phyloP scores from a whole-genome alignment of 768 basidiomycete species.

The Albatrellus ellisii region DNA sequence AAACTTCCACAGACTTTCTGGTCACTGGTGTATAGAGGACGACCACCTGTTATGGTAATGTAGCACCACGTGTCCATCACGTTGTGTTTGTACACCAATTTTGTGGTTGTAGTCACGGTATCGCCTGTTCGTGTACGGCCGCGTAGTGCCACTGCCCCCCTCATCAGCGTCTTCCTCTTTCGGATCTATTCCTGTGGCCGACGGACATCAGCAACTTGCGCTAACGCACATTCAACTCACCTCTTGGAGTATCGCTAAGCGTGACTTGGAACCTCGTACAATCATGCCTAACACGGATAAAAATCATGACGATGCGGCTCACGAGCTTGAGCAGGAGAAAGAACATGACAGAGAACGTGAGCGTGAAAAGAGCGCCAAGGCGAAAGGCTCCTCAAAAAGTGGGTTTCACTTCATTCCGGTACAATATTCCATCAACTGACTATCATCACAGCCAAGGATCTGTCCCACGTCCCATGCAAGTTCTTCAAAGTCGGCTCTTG shows the following conservation, averaged over 20 bases:
- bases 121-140: too few species aligned
- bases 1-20: too few species aligned
- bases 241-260: neutral
- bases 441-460: conserved; percentile 51
- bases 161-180: conserved; percentile 2
- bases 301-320: conserved; percentile 11
- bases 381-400: conserved; percentile 17
- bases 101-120: too few species aligned
- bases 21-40: too few species aligned
- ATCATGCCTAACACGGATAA: conserved; percentile 15
- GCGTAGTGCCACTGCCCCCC: conserved; percentile 4
- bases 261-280: neutral
- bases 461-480: conserved; percentile 95
- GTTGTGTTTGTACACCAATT: too few species aligned
- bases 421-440: conserved; percentile 4
- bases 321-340: conserved; percentile 12
- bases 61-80: too few species aligned
- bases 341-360: conserved; percentile 13
- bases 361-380: conserved; percentile 14
- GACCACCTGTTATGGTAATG: too few species aligned
- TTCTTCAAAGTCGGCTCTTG: conserved; percentile 93
- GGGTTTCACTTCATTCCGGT: conserved; percentile 1
- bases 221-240: neutral
- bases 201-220: neutral
- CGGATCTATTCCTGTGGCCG: neutral